phyloP scores from a whole-genome alignment of 208 protist species.

The Trypanosoma grayi region DNA sequence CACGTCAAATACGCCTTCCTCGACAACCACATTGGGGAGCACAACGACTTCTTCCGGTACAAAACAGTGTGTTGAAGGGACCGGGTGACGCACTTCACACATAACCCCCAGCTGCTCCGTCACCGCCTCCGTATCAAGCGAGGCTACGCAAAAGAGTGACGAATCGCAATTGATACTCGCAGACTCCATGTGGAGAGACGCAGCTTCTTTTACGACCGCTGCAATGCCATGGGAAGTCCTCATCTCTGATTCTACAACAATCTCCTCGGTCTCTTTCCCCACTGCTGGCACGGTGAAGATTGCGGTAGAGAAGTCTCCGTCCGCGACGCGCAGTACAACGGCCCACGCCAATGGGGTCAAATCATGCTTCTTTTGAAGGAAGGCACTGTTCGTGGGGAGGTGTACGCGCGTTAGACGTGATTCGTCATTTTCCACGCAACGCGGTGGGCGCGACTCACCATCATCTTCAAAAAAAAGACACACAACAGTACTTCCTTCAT shows the following conservation, averaged over 20 bases:
- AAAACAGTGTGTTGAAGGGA: background rate
- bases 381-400: slow-evolving; percentile 1
- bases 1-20: slow-evolving; percentile 7
- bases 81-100: slow-evolving; percentile 5
- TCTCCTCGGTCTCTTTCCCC: background rate
- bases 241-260: background rate
- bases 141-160: slow-evolving; percentile 12
- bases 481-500: background rate
- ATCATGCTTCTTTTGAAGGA: background rate
- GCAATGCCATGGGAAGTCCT: too few species aligned
- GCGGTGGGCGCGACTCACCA: background rate
- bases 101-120: background rate
- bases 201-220: background rate
- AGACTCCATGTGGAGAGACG: background rate
- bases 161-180: background rate
- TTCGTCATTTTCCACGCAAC: background rate
- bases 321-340: background rate
- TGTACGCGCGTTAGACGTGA: background rate
- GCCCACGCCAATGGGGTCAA: background rate
- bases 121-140: background rate
- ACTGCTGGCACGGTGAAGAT: background rate
- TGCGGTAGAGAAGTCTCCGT: background rate
- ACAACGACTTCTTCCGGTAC: slow-evolving; percentile 2
- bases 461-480: background rate
- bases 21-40: background rate